Conservation (phyloP, 1,284 basidiomycete genomes). For the Agroathelia rolfsii region DNA sequence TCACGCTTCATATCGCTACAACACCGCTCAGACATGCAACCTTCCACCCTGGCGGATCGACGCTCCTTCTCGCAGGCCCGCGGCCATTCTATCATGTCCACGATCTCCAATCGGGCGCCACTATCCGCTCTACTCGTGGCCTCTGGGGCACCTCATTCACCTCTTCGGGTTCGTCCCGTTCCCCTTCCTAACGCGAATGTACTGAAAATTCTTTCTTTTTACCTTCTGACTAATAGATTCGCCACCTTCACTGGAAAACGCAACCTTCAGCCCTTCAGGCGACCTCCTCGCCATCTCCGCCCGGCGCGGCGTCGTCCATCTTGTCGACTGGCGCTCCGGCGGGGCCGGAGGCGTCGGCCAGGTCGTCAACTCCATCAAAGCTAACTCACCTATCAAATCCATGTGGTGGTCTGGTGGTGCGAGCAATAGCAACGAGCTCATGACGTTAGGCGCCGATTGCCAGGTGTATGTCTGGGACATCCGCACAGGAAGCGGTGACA, state of each 20-base stretch:
- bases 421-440: constrained; percentile 40
- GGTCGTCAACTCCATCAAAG: constrained; percentile 77
- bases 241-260: too few relatives aligned
- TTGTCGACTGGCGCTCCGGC: constrained; percentile 87
- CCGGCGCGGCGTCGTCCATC: constrained; percentile 75
- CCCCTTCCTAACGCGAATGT: too few relatives aligned
- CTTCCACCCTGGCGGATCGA: constrained; percentile 85
- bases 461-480: constrained; percentile 95
- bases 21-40: constrained; percentile 74
- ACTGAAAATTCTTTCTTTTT: too few relatives aligned
- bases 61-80: constrained; percentile 78
- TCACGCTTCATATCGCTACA: constrained; percentile 86
- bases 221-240: too few relatives aligned
- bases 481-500: too few relatives aligned
- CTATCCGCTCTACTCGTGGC: constrained; percentile 61
- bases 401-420: constrained; percentile 57
- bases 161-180: constrained; percentile 13
- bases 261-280: constrained; percentile 66
- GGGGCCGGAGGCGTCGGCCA: constrained; percentile 81
- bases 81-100: constrained; percentile 92
- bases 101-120: constrained; percentile 75
- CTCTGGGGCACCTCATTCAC: constrained; percentile 63
- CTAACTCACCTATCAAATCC: constrained; percentile 63
- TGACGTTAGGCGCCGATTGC: constrained; percentile 70
- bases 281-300: constrained; percentile 84